Evolutionary conservation across 2,329 filamentous ascomycete species (phyloP), one percentile per base, ranked within the genome.

Genomic region (Elsinoe fawcettii): DNA sequence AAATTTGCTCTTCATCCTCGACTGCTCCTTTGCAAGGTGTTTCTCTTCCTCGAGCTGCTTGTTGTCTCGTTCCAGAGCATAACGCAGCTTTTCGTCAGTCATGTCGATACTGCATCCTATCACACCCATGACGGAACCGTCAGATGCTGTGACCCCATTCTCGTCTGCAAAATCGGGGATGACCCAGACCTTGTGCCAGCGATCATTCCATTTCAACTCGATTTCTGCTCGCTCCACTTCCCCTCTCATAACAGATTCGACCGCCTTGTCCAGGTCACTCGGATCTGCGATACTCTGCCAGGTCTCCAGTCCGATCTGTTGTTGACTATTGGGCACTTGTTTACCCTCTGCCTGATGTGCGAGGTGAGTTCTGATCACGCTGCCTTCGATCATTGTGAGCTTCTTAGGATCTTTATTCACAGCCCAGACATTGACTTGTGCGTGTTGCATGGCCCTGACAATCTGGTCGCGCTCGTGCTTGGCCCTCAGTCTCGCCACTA

Each of bases 91-190:
- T 27, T 51, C 53, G n/a, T 55, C 58, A 4, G 58, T 56, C 16
- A 59, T 51, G 44, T 59, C 58, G 22, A 59, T 59, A 22, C 51
- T 59, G 27, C 54, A 53, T 2, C 58, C 58, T 9, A 59, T 55
- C 12, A 59, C 58, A 18, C 51, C 53, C 36, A 20, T 32, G 12
- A 56, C 23, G 3, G 22, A 16, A 5, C 54, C 54, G 11, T 49
- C 30, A 7, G 20, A 7, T 5, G 9, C 37, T 23, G 18, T 20
- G 25, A 23, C 54, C 6, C 37, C 39, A 37, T 56, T 46, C 25
- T 37, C 54, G 16, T 47, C 39, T 9, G 43, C 41, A 36, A 30
- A 34, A 18, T 56, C 54, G 14, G 54, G 54, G 8, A 49, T 56
- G 32, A 56, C 54, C 37, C 41, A 46, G 6, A 56, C 54, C 37